These are phyloP conservation scores for Singerocomus rubriflavus DNA, from an alignment of 1,284 basidiomycete species.

Conservation along the genomic window DNA sequence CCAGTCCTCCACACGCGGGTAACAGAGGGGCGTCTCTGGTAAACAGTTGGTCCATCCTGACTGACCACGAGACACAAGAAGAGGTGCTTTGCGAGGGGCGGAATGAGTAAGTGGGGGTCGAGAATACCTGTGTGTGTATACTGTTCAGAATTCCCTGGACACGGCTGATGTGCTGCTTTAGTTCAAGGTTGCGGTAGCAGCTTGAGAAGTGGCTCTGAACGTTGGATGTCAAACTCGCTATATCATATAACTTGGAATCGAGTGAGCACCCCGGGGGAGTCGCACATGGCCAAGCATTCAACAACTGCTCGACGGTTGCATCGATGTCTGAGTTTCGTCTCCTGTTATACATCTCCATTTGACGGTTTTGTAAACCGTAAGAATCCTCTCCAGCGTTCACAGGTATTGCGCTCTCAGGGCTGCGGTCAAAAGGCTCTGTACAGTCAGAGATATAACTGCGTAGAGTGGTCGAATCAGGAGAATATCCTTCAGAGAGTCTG, in stretches of 20 bases:
- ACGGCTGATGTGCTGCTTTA: too few species aligned
- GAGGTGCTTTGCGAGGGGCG: too few species aligned
- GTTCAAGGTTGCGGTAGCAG: too few species aligned
- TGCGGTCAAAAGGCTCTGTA: constrained; percentile 10
- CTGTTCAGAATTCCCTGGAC: too few species aligned
- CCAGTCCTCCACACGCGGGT: too few species aligned
- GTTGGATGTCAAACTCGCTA: background rate
- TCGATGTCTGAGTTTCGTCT: background rate
- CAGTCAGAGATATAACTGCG: constrained; percentile 3
- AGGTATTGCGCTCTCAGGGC: constrained; percentile 14
- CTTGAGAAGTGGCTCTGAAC: constrained; percentile 2
- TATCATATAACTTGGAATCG: background rate
- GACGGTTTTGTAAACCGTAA: constrained; percentile 5
- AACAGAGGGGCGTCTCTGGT: too few species aligned
- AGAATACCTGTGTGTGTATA: too few species aligned
- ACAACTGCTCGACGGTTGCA: background rate
- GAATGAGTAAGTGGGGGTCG: too few species aligned
- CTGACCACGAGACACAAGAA: too few species aligned
- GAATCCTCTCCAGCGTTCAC: constrained; percentile 6
- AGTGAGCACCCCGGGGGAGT: too few species aligned
- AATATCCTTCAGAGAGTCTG: constrained; percentile 13
- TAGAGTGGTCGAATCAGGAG: constrained; percentile 1
- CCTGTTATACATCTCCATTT: constrained; percentile 4
- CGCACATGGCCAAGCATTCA: background rate
- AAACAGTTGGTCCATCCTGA: too few species aligned